Conservation (phyloP, 2,329 filamentous ascomycete species). For the Tolypocladium album region DNA sequence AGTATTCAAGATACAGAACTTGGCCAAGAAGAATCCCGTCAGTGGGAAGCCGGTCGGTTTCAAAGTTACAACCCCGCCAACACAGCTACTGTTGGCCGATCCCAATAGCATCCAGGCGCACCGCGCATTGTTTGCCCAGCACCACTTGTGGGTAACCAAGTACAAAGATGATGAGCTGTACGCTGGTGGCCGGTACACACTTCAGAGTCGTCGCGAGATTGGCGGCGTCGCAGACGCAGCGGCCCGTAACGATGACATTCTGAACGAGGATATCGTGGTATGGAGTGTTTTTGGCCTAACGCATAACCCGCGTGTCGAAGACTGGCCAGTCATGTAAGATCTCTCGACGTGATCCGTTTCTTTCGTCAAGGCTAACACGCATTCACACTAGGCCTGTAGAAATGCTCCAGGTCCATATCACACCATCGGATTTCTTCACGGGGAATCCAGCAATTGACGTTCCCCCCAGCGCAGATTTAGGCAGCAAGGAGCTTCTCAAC, state of each 20-base stretch:
- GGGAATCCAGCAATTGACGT: conserved; percentile 36
- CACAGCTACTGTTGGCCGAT: conserved; percentile 29
- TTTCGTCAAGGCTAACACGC: not conserved
- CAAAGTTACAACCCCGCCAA: conserved; percentile 30
- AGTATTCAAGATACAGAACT: conserved; percentile 39
- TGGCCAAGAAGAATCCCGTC: conserved; percentile 26
- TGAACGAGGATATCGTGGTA: conserved; percentile 41
- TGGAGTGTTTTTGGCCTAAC: conserved; percentile 52
- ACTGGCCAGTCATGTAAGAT: conserved; percentile 56
- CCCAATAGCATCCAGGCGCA: conserved; percentile 26
- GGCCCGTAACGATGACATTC: conserved; percentile 32
- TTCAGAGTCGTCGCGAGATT: conserved; percentile 26
- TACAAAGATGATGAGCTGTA: conserved; percentile 34
- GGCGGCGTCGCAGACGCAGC: conserved; percentile 27
- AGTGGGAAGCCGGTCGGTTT: conserved; percentile 36
- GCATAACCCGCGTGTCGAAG: conserved; percentile 54
- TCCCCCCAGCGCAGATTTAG: conserved; percentile 21
- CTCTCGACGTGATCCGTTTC: not conserved
- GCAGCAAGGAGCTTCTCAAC: conserved; percentile 5
- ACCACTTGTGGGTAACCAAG: conserved; percentile 35
- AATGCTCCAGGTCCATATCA: conserved; percentile 31
- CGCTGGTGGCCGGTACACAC: conserved; percentile 30
- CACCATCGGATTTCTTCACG: conserved; percentile 36
- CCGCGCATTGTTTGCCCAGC: conserved; percentile 29
- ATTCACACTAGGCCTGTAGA: conserved; percentile 39